phyloP scores from a whole-genome alignment of 495 filamentous ascomycete species.

The Talaromyces adpressus region DNA sequence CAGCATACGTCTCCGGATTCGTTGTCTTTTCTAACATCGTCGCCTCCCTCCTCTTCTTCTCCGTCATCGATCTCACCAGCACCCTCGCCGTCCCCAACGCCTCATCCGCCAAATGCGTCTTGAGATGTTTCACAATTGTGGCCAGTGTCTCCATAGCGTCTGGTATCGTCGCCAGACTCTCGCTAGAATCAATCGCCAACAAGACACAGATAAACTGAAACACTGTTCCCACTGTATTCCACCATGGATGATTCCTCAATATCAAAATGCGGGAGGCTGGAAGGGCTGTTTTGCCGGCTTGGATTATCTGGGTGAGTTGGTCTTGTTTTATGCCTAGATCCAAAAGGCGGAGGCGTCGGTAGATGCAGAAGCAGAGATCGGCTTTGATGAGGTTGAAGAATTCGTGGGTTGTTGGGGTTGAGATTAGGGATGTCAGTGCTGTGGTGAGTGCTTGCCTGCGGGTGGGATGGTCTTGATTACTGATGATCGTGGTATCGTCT shows the following conservation, averaged over 20 bases:
- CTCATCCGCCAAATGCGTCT: slow-evolving; percentile 31
- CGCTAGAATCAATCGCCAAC: slow-evolving; percentile 29
- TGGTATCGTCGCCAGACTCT: slow-evolving; percentile 24
- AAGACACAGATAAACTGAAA: slow-evolving; percentile 39
- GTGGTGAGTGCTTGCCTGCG: slow-evolving; percentile 14
- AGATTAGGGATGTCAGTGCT: slow-evolving; percentile 10
- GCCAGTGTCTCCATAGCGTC: slow-evolving; percentile 30
- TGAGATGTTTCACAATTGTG: slow-evolving; percentile 20
- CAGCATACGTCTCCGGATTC: background rate
- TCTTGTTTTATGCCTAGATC: slow-evolving; percentile 16
- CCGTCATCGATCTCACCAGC: slow-evolving; percentile 19
- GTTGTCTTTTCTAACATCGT: slow-evolving; percentile 13
- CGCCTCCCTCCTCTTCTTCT: slow-evolving; percentile 19
- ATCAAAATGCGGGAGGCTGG: slow-evolving; percentile 23
- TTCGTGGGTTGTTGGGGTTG: slow-evolving; percentile 15
- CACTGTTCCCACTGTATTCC: slow-evolving; percentile 31
- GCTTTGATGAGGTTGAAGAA: slow-evolving; percentile 23
- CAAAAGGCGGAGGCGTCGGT: slow-evolving; percentile 28
- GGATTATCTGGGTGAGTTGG: slow-evolving; percentile 16
- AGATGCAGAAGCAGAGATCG: slow-evolving; percentile 32
- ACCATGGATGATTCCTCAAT: slow-evolving; percentile 27
- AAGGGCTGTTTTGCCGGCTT: slow-evolving; percentile 11
- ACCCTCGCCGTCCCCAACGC: slow-evolving; percentile 30
- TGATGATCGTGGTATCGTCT: slow-evolving; percentile 2
- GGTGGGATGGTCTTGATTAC: background rate